Evolutionary conservation across 306 rosid species (phyloP).

Genomic region (Clitoria ternatea): DNA sequence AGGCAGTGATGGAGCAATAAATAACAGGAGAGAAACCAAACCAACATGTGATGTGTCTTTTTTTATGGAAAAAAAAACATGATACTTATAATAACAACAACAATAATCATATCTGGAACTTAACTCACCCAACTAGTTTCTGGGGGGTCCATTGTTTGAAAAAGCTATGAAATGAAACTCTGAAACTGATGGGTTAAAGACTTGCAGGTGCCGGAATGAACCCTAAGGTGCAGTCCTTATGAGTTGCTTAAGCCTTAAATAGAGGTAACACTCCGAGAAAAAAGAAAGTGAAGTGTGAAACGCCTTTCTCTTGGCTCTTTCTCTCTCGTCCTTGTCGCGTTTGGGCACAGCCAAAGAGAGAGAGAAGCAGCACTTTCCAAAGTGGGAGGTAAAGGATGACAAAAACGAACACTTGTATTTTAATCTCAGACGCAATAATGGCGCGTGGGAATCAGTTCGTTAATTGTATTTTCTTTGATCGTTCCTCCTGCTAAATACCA

Average conservation of each 20-base stretch:
- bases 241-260: not conserved
- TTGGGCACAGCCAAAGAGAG: conserved; percentile 32
- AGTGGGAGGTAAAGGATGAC: conserved; percentile 32
- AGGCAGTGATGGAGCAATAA: conserved; percentile 10
- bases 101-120: not conserved
- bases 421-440: conserved; percentile 20
- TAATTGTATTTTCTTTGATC: not conserved
- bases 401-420: conserved; percentile 29
- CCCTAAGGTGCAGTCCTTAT: conserved; percentile 34
- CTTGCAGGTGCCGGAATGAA: conserved; percentile 7
- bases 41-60: not conserved
- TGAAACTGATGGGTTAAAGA: not conserved
- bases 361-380: conserved; percentile 37
- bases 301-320: not conserved
- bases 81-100: not conserved
- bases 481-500: too few species aligned
- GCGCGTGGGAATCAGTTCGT: conserved; percentile 32
- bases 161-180: not conserved
- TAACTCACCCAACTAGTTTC: conserved; percentile 41
- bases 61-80: not conserved
- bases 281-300: conserved; percentile 38
- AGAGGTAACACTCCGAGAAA: not conserved
- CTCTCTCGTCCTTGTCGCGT: conserved; percentile 16
- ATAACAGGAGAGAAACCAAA: conserved; percentile 5
- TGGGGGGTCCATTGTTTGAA: conserved; percentile 31